A percentile compares a stretch with the other conserved stretches of the same genome.
Evolutionary conservation across 2,329 filamentous ascomycete species (phyloP).

Genomic region (Neofusicoccum parvum): DNA sequence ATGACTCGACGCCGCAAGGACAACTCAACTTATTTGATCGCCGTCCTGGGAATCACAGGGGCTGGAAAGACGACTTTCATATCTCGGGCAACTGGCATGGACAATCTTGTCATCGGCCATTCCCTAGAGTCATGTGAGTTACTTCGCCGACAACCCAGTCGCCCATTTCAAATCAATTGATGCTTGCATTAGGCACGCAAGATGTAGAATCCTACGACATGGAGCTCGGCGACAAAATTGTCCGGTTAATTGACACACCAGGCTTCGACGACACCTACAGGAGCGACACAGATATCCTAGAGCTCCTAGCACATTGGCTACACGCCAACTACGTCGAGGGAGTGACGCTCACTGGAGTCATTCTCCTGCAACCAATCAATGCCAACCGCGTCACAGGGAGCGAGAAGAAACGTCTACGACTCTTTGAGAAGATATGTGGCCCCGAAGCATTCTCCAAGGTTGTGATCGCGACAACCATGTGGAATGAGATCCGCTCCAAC

Average conservation of each 20-base stretch:
- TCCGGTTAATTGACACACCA: background rate
- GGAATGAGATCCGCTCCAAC: background rate
- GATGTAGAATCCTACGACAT: background rate
- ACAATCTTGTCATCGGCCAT: background rate
- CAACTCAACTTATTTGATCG: background rate
- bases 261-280: background rate
- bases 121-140: background rate
- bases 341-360: background rate
- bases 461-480: background rate
- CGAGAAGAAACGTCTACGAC: background rate
- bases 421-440: background rate
- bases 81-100: background rate
- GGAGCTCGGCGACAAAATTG: background rate
- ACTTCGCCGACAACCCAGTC: background rate
- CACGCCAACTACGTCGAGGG: background rate
- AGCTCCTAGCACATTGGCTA: background rate
- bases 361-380: background rate
- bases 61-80: background rate
- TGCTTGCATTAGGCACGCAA: background rate
- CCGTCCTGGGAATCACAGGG: background rate
- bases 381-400: background rate
- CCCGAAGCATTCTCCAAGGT: background rate
- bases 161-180: background rate
- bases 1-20: slow-evolving; percentile 26
- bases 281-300: background rate